Base-by-base conservation (phyloP, 345 rosid species). In the Melaleuca quinquenervia region DNA sequence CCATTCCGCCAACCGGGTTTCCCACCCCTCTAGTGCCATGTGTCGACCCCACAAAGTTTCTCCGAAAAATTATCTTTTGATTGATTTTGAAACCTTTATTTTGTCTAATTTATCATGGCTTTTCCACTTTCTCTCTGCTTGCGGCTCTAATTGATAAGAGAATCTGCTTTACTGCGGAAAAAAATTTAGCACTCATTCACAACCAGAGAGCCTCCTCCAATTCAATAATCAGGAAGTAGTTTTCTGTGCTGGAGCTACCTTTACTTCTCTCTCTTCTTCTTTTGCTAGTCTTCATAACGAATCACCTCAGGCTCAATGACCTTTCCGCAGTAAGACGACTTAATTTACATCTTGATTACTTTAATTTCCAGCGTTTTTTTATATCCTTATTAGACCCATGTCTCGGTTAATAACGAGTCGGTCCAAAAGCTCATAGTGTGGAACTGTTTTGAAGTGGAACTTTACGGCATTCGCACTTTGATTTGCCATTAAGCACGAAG, bases 1-100 rank as follows among this genome's bases (percentile, higher is more conserved):
- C 95, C 96, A 90, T 88, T 18, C 92, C 49, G 91, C 93, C 94
- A 92, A 83, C 94, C 54, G 70, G 82, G 82, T 53, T 70, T 85
- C 88, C 21, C 83, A 24, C 87, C 41, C 9, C 78, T 10, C 84
- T 48, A 5, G 6, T 24, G 84, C 89, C 91, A 88, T 83, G 82
- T 86, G 84, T 88, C 55, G 89, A 70, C 84, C 84, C 91, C 91
- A 78, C 90, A 11, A 49, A 75, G n/a, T 76, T 44, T 84, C 50
- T 32, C 11, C 48, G 11, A 11, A 11, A 74, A n/a, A n/a, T n/a
- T n/a, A n/a, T n/a, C n/a, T n/a, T n/a, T n/a, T n/a, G n/a, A n/a
- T n/a, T n/a, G n/a, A n/a, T n/a, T n/a, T n/a, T n/a, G n/a, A n/a
- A n/a, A n/a, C n/a, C n/a, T n/a, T 50, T 15, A n/a, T 58, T 48